Evolutionary conservation across 768 basidiomycete species (phyloP), one percentile per base, ranked within the genome.

Genomic region (Tylopilus subfusipes): DNA sequence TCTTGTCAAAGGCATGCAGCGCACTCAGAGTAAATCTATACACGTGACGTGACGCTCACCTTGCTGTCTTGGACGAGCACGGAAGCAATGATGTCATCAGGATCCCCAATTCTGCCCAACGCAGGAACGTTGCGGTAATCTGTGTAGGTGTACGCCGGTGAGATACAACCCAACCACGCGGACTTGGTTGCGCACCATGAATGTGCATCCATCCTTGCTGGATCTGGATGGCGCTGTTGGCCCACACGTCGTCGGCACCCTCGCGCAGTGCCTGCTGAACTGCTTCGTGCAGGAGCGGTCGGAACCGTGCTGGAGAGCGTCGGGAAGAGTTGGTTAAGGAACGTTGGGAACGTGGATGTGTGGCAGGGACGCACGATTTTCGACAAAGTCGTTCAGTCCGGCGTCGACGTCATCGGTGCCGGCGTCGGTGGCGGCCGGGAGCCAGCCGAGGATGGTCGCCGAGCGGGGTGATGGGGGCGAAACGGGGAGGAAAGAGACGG

Each of bases 181-280:
- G 5, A 36, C 30, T 13, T 22, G 5, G 38, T 29, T 21, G 43
- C 74, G 48, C 42, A 79, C 79, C 81, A 42, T 90, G 82, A 43
- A 93, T 84, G 65, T 93, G 90, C 86, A 93, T 87, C 90, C 90
- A 93, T n/a, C 90, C 90, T 19, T 81, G 69, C 55, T 80, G 81
- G 3, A 83, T 70, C 62, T 88, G 87, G 29, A 78, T 67, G 11
- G 89, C 90, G 7, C 78, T 80, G 52, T 83, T 83, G 5, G 64
- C 77, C 75, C 84, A 84, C 3, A 88, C 72, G 2, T 87, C 84
- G 59, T 93, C 90, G 1, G 78, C 73, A 11, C 76, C 77, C 42
- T 87, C 80, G 19, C 60, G 63, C 6, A 91, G 72, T 19, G 77
- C 83, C 24, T 73, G 68, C 47, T 77, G 75, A 16, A 91, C 73